phyloP scores from a whole-genome alignment of 2,329 filamentous ascomycete species.

The Penicillium brasilianum region DNA sequence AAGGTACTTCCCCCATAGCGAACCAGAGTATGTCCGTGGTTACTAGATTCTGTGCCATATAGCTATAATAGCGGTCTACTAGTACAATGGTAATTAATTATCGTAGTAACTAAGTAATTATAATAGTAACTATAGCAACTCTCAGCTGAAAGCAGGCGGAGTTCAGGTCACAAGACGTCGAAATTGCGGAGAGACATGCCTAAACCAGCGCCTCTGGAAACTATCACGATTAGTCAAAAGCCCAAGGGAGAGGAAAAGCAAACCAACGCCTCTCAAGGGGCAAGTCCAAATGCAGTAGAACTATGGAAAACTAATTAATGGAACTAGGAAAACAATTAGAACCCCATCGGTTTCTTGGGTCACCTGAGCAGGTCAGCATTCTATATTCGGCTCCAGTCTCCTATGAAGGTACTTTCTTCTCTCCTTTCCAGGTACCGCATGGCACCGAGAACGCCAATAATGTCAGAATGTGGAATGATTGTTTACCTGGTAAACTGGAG shows the following conservation, averaged over 20 bases:
- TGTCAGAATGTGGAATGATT: too few relatives aligned
- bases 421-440: background rate
- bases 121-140: background rate
- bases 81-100: too few relatives aligned
- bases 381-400: background rate
- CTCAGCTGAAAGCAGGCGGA: background rate
- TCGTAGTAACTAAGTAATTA: background rate
- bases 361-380: background rate
- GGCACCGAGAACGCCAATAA: background rate
- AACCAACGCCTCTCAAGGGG: slow-evolving; percentile 1
- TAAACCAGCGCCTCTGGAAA: slow-evolving; percentile 3
- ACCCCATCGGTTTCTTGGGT: background rate
- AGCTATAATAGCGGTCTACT: background rate
- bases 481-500: too few relatives aligned
- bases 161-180: slow-evolving; percentile 3
- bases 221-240: background rate
- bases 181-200: slow-evolving; percentile 7
- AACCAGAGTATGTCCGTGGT: background rate
- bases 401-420: background rate
- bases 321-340: background rate
- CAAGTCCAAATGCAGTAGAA: background rate
- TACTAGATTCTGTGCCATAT: background rate
- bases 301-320: slow-evolving; percentile 1
- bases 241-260: background rate
- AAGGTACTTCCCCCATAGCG: background rate